Conservation (phyloP, 2,329 filamentous ascomycete genomes). For the Claviceps pazoutovae region DNA sequence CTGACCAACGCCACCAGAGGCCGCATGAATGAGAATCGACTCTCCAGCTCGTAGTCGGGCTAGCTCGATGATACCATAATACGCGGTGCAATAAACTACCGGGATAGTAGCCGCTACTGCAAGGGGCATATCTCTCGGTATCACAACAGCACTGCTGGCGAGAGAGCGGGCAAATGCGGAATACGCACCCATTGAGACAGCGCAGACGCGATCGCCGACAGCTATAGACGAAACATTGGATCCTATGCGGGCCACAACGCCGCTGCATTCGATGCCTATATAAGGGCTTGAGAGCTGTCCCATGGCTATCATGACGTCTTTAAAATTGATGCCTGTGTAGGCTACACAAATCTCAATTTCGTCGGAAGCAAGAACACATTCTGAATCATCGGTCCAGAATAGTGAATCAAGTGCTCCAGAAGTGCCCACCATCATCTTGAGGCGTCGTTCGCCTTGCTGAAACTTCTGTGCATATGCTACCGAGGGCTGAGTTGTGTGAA, state of each 20-base stretch:
- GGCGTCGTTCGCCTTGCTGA: conserved; percentile 18
- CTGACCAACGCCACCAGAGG: conserved; percentile 17
- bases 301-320: conserved; percentile 13
- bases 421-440: conserved; percentile 26
- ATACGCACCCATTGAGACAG: conserved; percentile 15
- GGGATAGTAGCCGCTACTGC: conserved; percentile 18
- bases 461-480: conserved; percentile 23
- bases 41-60: conserved; percentile 18
- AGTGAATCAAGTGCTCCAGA: conserved; percentile 25
- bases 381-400: conserved; percentile 23
- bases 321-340: conserved; percentile 31
- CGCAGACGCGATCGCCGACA: conserved; percentile 12
- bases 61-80: conserved; percentile 7
- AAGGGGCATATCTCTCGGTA: conserved; percentile 8
- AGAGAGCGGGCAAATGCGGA: conserved; percentile 14
- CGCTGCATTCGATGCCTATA: conserved; percentile 13
- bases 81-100: conserved; percentile 8
- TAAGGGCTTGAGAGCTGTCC: conserved; percentile 10
- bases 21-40: conserved; percentile 18
- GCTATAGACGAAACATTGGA: conserved; percentile 4
- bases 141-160: conserved; percentile 3
- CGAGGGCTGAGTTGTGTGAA: conserved; percentile 13
- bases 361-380: conserved; percentile 16
- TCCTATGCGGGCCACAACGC: conserved; percentile 11
- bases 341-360: conserved; percentile 29